Base-by-base conservation (phyloP, 2,329 filamentous ascomycete genomes). In the Coleophoma cylindrospora region DNA sequence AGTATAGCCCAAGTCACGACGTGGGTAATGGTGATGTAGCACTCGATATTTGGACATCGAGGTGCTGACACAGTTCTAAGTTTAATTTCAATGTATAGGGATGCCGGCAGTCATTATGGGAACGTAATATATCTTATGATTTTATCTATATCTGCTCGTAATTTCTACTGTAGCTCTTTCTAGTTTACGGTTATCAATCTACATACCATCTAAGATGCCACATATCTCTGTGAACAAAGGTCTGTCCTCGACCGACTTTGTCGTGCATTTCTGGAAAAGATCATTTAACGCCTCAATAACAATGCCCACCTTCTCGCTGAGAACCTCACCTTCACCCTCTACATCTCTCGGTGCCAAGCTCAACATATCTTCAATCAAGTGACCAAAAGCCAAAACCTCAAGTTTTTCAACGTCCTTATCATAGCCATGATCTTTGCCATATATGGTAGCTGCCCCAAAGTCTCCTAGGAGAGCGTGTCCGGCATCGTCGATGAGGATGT, bases 371-470 rank as follows among this genome's bases (percentile, higher is more conserved):
- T 75, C 73, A 40, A 75, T 55, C 34, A 77, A 59, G 58, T 74
- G 68, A 2, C 67, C 73, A 57, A 76, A 76, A 1, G 73, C 74
- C 37, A 74, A 63, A 6, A 76, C 69, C 55, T 77, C 74, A 40
- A 76, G 56, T 52, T 59, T 68, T 57, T 77, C 72, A 10, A 76
- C 49, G 19, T 48, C 52, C 2, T 60, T 54, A 17, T 52, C 53
- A 27, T 59, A 48, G 17, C 54, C 52, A 45, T 56, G 46, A 5
- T 55, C 52, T n/a, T 50, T 56, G 38, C 57, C 60, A 51, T 76
- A 75, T 13, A 75, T 63, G 1, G 73, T 75, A 1, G 73, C 73
- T 1, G 73, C 74, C 11, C 73, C 72, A 49, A 76, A 74, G 47
- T 74, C 73, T 21, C 71, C 72, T 3, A 77, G 63, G 12, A 77